phyloP scores from a whole-genome alignment of 345 rosid species.

The Salix brachista region DNA sequence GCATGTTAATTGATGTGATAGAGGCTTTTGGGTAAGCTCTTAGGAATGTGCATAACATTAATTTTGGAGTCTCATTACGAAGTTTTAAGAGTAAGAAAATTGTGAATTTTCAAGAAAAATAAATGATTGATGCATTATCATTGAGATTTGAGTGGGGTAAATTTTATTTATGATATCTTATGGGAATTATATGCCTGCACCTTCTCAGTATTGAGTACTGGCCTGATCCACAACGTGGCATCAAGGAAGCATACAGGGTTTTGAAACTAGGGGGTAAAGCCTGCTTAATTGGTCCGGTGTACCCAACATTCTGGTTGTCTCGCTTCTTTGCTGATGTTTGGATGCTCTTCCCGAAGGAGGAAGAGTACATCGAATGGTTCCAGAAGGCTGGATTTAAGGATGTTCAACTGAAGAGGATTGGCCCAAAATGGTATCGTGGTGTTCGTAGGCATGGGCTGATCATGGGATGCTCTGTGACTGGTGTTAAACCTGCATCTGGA shows the following conservation, averaged over 20 bases:
- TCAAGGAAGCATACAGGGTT: slow-evolving; percentile 93
- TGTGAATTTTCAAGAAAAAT: slow-evolving; percentile 1
- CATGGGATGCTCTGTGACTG: slow-evolving; percentile 98
- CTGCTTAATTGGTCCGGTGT: slow-evolving; percentile 88
- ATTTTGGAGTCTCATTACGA: neutral
- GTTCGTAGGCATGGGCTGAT: slow-evolving; percentile 95
- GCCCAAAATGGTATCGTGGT: slow-evolving; percentile 99
- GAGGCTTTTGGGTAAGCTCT: neutral
- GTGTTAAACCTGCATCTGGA: slow-evolving; percentile 90
- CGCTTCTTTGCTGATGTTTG: slow-evolving; percentile 96
- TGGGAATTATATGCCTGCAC: slow-evolving; percentile 2
- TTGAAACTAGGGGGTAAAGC: slow-evolving; percentile 91
- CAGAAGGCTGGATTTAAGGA: slow-evolving; percentile 86
- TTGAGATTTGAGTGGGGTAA: neutral
- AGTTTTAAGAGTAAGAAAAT: neutral
- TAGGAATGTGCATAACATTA: neutral
- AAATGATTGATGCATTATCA: neutral
- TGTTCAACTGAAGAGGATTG: slow-evolving; percentile 87
- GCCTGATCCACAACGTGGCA: slow-evolving; percentile 99
- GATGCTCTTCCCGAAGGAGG: slow-evolving; percentile 99
- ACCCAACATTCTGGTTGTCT: slow-evolving; percentile 95
- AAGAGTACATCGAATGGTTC: slow-evolving; percentile 98
- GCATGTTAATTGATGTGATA: neutral
- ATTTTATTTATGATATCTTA: slow-evolving; percentile 10
- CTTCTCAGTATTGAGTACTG: slow-evolving; percentile 89